Percentiles rank a stretch among this genome's conserved stretches.
These are phyloP conservation scores for Sporothrix mexicana DNA, from an alignment of 2,329 filamentous ascomycete species.

Conservation along the genomic window DNA sequence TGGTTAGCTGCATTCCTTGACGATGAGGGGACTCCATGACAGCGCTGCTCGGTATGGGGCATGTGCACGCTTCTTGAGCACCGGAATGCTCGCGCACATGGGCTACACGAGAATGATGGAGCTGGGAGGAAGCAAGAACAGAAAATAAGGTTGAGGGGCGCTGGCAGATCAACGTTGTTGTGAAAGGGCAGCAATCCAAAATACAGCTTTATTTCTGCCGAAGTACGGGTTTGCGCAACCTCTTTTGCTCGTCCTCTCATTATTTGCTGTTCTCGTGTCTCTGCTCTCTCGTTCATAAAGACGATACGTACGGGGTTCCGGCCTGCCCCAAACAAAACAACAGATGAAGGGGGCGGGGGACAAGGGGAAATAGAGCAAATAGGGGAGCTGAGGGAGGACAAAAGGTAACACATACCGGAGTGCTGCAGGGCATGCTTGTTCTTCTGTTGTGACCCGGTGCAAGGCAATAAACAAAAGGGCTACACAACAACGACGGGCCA, in stretches of 20 bases:
- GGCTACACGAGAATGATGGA: conserved; percentile 11
- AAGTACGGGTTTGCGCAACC: conserved; percentile 13
- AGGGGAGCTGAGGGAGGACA: not conserved
- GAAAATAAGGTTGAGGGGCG: not conserved
- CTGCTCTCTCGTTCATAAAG: not conserved
- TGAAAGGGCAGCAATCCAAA: not conserved
- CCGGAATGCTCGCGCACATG: conserved; percentile 24
- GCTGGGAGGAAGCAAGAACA: not conserved
- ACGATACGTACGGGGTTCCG: conserved; percentile 8
- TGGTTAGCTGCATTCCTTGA: conserved; percentile 34
- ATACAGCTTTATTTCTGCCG: not conserved
- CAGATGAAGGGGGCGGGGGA: conserved; percentile 17
- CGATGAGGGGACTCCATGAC: not conserved
- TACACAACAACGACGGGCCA: conserved; percentile 24
- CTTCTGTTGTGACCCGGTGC: conserved; percentile 27
- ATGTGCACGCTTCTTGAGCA: not conserved
- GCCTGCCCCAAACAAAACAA: conserved; percentile 27
- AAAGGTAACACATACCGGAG: conserved; percentile 30
- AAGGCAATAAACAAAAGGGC: conserved; percentile 5
- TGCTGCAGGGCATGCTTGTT: conserved; percentile 34
- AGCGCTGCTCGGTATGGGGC: not conserved
- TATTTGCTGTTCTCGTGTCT: not conserved
- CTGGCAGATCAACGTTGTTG: conserved; percentile 1
- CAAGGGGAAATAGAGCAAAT: not conserved
- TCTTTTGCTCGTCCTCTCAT: not conserved